Evolutionary conservation across 257 asterid species (phyloP).

Genomic region (Knoxia roxburghii): DNA sequence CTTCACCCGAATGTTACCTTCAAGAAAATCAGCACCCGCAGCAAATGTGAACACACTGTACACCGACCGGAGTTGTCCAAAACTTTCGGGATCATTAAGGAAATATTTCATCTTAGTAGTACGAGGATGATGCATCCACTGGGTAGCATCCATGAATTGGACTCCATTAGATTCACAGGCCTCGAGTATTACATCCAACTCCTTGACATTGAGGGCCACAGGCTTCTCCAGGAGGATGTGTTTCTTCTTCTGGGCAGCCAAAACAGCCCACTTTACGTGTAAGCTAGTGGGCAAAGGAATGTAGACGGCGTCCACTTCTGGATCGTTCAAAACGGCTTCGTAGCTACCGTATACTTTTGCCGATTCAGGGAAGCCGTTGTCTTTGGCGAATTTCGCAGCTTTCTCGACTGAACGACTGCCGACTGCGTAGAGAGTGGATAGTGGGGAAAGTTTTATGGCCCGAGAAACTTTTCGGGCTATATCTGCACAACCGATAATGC

Average conservation of each 20-base stretch:
- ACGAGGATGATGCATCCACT: constrained; percentile 88
- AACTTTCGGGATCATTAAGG: constrained; percentile 34
- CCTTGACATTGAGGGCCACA: constrained; percentile 46
- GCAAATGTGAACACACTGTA: constrained; percentile 25
- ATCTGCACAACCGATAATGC: constrained; percentile 64
- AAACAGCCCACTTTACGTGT: constrained; percentile 63
- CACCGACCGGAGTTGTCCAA: constrained; percentile 59
- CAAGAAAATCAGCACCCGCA: constrained; percentile 25
- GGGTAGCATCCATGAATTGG: constrained; percentile 74
- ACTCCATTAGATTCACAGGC: constrained; percentile 68
- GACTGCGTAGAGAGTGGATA: constrained; percentile 44
- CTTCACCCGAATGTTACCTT: constrained; percentile 36
- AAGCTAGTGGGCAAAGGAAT: constrained; percentile 62
- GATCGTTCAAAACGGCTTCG: constrained; percentile 51
- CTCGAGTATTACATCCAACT: constrained; percentile 49
- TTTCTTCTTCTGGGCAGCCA: constrained; percentile 62
- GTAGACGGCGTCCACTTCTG: constrained; percentile 67
- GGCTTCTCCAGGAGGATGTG: constrained; percentile 67
- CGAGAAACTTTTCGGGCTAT: constrained; percentile 54
- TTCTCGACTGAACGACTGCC: constrained; percentile 56
- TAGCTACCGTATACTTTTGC: constrained; percentile 53
- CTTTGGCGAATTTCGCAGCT: constrained; percentile 43
- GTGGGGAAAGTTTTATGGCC: constrained; percentile 43
- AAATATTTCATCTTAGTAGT: constrained; percentile 58
- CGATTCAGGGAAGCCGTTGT: constrained; percentile 40